Evolutionary conservation across 768 basidiomycete genomes (phyloP), one percentile per base, ranked within the genome.

Genomic region (Agaricus blazei): DNA sequence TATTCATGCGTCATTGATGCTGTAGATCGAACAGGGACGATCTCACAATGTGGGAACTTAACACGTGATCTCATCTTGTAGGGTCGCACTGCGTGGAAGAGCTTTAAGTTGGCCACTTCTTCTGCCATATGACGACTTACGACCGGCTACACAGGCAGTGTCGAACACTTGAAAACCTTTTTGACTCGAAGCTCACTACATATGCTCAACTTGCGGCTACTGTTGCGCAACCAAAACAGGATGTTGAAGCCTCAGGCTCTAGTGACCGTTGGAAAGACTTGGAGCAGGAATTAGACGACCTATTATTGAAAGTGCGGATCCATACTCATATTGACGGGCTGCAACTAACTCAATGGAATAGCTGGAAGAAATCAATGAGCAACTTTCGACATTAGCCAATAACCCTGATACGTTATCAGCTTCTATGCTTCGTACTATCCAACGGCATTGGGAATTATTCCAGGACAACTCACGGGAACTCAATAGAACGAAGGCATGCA

Each of bases 61-160:
- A 1, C 44, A 46, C 52, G 52, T 53, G 52, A 37, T 9, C 12
- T 14, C 7, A 34, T 4, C 7, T 11, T 31, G 9, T 34, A 34
- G 34, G 34, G 34, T 34, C 34, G 42, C 28, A 29, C 28, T 44
- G 41, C 15, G 27, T 23, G 28, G 12, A 48, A 19, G n/a, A n/a
- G 19, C 19, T 19, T 19, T 19, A 19, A 27, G 34, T 8, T 34
- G 34, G 27, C 43, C 47, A 23, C 36, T n/a, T 36, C 29, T 53
- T 31, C 27, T 44, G 24, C 48, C 43, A 42, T 29, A 92, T 90
- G 88, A 77, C 86, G 56, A 84, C 75, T 61, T 95, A 94, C 74
- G 96, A 98, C 62, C 82, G 87, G 53, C 78, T 98, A 31, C 90
- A 97, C 64, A 76, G 93, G 52, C 93, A 96, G 70, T 92, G 92